Percentiles rank a stretch among this genome's conserved stretches.
Conservation (phyloP, 2,329 filamentous ascomycete genomes). For the Dactylonectria macrodidyma region DNA sequence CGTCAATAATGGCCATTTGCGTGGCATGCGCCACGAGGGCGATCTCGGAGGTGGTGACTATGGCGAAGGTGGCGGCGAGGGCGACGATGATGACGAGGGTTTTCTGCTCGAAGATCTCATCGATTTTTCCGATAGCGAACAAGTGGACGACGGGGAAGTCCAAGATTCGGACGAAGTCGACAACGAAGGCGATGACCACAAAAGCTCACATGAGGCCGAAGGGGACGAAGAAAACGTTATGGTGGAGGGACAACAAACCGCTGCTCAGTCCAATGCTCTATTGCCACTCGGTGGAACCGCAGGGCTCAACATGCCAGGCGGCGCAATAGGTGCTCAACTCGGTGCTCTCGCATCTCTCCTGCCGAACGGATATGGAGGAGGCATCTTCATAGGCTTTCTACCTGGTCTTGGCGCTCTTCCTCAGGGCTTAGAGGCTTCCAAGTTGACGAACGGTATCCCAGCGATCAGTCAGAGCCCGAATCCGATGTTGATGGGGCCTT, state of each 20-base stretch:
- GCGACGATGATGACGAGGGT: constrained; percentile 54
- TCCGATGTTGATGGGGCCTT: constrained; percentile 22
- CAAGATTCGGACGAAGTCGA: constrained; percentile 26
- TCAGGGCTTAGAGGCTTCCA: background rate
- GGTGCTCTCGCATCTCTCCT: constrained; percentile 10
- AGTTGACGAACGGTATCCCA: background rate
- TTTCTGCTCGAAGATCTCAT: constrained; percentile 52
- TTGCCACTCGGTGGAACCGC: constrained; percentile 14
- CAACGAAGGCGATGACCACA: background rate
- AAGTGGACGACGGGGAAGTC: constrained; percentile 29
- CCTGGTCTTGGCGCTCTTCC: constrained; percentile 5
- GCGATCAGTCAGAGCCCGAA: background rate
- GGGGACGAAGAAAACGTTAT: constrained; percentile 21
- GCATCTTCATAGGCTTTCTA: constrained; percentile 28
- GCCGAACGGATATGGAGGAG: constrained; percentile 17
- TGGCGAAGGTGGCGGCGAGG: constrained; percentile 48
- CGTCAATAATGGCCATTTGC: constrained; percentile 91
- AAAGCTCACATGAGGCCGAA: background rate
- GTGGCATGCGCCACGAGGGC: constrained; percentile 71
- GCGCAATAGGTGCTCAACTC: constrained; percentile 4
- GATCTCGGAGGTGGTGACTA: constrained; percentile 55
- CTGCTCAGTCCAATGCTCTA: constrained; percentile 17
- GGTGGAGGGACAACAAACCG: background rate
- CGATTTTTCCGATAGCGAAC: constrained; percentile 39
- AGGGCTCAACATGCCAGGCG: background rate